A percentile compares a stretch with the other conserved stretches of the same genome.
Evolutionary conservation across 345 rosid species (phyloP).

Genomic region (Camelina hispida): DNA sequence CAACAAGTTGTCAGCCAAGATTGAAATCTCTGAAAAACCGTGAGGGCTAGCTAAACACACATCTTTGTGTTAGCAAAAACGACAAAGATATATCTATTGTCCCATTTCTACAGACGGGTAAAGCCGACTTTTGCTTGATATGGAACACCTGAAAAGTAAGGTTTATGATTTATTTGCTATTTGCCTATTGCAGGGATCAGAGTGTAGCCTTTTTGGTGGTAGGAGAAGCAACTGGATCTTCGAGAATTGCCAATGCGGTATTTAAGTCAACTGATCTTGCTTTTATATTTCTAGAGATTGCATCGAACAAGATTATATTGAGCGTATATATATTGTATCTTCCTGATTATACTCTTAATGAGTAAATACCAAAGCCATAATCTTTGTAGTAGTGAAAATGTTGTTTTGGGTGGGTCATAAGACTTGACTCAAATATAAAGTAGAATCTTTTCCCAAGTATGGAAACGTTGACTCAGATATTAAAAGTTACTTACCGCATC

Average conservation of each 20-base stretch:
- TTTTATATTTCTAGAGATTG: conserved; percentile 9
- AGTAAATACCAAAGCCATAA: not conserved
- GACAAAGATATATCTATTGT: not conserved
- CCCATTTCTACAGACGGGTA: not conserved
- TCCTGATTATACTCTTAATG: conserved; percentile 23
- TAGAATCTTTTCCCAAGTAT: no score
- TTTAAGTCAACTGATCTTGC: not conserved
- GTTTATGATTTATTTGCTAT: not conserved
- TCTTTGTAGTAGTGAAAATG: not conserved
- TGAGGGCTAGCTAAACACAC: conserved; percentile 16
- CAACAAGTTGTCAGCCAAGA: conserved; percentile 51
- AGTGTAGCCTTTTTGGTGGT: conserved; percentile 20
- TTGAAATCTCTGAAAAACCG: conserved; percentile 52
- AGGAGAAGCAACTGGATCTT: not conserved
- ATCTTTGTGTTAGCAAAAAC: conserved; percentile 17
- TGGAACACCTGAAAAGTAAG: not conserved
- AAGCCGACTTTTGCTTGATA: not conserved
- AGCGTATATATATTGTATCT: not conserved
- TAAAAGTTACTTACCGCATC: no score
- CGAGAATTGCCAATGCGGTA: not conserved
- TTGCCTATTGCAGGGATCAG: conserved; percentile 20
- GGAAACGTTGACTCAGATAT: no score
- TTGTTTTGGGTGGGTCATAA: not conserved
- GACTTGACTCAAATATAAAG: not conserved
- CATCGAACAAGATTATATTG: not conserved